Evolutionary conservation across 2,329 filamentous ascomycete genomes (phyloP), one percentile per base, ranked within the genome.

Genomic region (Alternaria infectoria): DNA sequence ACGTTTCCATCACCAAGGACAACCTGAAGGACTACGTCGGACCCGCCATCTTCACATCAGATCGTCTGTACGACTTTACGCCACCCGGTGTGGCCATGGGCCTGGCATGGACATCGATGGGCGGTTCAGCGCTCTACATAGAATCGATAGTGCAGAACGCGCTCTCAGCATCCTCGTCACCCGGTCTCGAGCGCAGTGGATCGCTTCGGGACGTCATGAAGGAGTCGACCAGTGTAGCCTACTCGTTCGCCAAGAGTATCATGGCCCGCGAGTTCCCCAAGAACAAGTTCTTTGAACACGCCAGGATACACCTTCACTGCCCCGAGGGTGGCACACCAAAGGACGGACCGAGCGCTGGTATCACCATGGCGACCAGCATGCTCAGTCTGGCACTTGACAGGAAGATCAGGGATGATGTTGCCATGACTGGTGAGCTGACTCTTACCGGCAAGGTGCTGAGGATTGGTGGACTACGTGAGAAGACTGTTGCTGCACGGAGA

Each of bases 121-220:
- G 96, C 65, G 96, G 96, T 63, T 93, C 96, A 5, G 96, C 96
- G 55, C 90, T 99, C 79, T 99, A 99, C 81, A 93, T 99, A 61
- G 96, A 99, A 82, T 96, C 94, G 1, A 98, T 99, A 66, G 84
- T 99, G 55, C 94, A 99, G 78, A 91, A 90, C 64, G 89, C 92
- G 0, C 86, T 98, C 51, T 89, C 89, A 11, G 86, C 90, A 26
- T 86, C 87, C 61, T 95, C 92, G 25, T 87, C 91, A 17, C 91
- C 95, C 7, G 88, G 91, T 17, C 85, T 99, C 46, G 93, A 97
- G 76, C 93, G 94, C 64, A 99, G 96, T 0, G 96, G 96, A 62
- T 98, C 98, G 77, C 86, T 99, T 52, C 96, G 97, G 83, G 88
- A 89, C 15, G 96, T 99, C 43, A 99, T 99, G 96, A 98, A 97